These are phyloP conservation scores for Phytophthora pini DNA, from an alignment of 352 stramenopile genomes.

Conservation along the genomic window DNA sequence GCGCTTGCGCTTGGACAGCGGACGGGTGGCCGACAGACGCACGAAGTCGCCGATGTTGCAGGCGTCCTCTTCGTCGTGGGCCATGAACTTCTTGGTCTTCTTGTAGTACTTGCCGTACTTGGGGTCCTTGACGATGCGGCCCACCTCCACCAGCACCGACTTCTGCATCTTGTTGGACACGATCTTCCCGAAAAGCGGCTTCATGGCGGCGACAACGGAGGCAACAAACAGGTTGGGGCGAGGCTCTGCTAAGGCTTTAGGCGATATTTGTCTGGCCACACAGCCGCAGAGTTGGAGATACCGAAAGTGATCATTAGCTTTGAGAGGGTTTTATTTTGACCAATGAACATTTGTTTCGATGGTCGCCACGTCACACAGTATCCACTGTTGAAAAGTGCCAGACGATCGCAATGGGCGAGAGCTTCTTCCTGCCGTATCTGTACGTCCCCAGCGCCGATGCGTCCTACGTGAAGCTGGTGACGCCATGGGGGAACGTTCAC, in stretches of 20 bases:
- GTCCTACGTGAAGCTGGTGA: conserved; percentile 75
- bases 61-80: conserved; percentile 95
- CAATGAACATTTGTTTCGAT: conserved; percentile 9
- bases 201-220: conserved; percentile 54
- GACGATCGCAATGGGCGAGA: conserved; percentile 27
- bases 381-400: neutral
- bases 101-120: conserved; percentile 96
- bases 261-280: conserved; percentile 34
- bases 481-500: conserved; percentile 66
- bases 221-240: neutral
- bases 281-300: conserved; percentile 8
- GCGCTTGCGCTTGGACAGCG: conserved; percentile 88
- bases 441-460: conserved; percentile 68
- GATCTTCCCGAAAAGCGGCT: conserved; percentile 94
- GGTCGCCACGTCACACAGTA: conserved; percentile 25
- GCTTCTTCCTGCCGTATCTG: conserved; percentile 78
- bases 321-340: conserved; percentile 7
- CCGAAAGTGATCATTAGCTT: neutral
- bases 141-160: conserved; percentile 95
- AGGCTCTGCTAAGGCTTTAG: neutral
- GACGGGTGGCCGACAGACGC: conserved; percentile 74
- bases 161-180: conserved; percentile 98
- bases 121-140: conserved; percentile 93
- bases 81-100: conserved; percentile 98
- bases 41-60: conserved; percentile 93